Conservation (phyloP, 73 alveolate genomes). For the Paramecium bursaria region DNA sequence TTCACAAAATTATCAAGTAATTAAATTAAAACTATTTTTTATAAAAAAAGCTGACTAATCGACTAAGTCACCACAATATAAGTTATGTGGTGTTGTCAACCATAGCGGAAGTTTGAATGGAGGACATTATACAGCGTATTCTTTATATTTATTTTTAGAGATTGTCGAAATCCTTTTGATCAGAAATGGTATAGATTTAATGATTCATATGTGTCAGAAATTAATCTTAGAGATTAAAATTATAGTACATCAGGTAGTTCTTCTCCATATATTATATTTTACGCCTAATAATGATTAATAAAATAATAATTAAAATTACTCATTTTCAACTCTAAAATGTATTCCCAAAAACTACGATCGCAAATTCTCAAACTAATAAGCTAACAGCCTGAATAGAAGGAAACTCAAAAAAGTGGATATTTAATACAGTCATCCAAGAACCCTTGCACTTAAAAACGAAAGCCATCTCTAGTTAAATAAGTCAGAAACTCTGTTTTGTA, state of each 20-base stretch:
- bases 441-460: no score
- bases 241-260: conserved; percentile 61
- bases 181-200: conserved; percentile 66
- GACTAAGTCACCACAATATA: conserved; percentile 35
- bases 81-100: conserved; percentile 62
- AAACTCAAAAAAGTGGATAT: no score
- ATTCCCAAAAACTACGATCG: no score
- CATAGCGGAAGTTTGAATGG: conserved; percentile 71
- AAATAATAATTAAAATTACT: conserved; percentile 1
- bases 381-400: no score
- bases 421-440: no score
- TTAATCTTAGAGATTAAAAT: conserved; percentile 19
- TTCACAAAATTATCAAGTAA: conserved; percentile 56
- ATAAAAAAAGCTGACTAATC: conserved; percentile 42
- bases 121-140: conserved; percentile 72
- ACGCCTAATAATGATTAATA: conserved; percentile 11
- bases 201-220: conserved; percentile 66
- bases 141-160: conserved; percentile 52
- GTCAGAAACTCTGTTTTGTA: no score
- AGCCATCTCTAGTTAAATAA: no score
- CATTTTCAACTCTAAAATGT: no score
- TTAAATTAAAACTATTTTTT: not conserved
- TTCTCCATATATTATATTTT: conserved; percentile 61
- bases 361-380: no score
- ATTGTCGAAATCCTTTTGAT: conserved; percentile 56